Base-by-base conservation (phyloP, 768 basidiomycete species). In the Suillus fuscotomentosus region DNA sequence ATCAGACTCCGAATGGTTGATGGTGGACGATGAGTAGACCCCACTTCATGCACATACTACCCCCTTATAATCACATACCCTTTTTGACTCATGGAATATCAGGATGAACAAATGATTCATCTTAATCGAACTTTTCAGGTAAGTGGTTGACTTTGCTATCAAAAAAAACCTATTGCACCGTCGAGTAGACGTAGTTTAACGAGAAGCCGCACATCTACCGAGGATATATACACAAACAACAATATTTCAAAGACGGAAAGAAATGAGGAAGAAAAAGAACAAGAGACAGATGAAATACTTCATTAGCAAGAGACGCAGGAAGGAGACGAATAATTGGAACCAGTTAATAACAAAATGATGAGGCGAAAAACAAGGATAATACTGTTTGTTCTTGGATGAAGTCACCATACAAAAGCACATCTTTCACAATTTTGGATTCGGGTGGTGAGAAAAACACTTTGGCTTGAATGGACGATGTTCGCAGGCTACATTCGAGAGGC, bases 1-100 rank as follows among this genome's bases (percentile, higher is more conserved):
- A 87, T 87, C 86, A 86, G 91, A 94, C 87, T 75, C 92, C 90
- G 92, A 95, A 94, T 94, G 93, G 92, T 71, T 94, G 71, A 88
- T 94, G 34, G 82, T 94, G 38, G 82, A 85, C 65, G 82, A 59
- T 42, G 27, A 85, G 66, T 75, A 75, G 67, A 68, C 34, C 24
- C 43, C 17, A 60, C 14, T 59, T 60, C 39, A n/a, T 63, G 31
- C 60, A 43, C 36, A 34, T 48, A 50, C 48, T 60, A 63, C 59
- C 38, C 60, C 56, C 45, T 47, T 55, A 68, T 70, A 47, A 70
- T 62, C 65, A 55, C 64, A 76, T 75, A 73, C 67, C 69, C 69
- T 56, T 56, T 41, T 45, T 27, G n/a, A 27, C 10, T 60, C 42
- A 10, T n/a, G 47, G 7, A 50, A 38, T 10, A 60, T 63, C 60